These are phyloP conservation scores for Ceratocystis variospora DNA, from an alignment of 2,329 filamentous ascomycete genomes.

Conservation along the genomic window DNA sequence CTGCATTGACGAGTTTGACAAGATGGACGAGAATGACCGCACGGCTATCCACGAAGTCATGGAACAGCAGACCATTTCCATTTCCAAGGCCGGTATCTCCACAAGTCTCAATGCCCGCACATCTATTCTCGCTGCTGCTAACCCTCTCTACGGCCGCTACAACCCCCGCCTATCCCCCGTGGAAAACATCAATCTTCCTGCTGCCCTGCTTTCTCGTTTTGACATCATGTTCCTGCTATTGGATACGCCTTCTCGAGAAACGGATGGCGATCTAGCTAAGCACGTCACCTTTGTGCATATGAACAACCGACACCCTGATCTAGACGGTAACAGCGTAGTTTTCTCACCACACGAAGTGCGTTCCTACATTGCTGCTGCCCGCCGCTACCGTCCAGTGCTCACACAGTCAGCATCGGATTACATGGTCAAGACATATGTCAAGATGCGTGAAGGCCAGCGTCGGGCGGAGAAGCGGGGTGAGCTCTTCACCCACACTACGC, in stretches of 20 bases:
- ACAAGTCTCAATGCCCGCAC: slow-evolving; percentile 87
- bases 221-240: slow-evolving; percentile 94
- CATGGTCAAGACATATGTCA: slow-evolving; percentile 92
- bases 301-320: slow-evolving; percentile 82
- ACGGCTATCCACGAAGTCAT: slow-evolving; percentile 80
- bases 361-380: slow-evolving; percentile 86
- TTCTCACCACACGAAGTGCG: slow-evolving; percentile 89
- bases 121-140: slow-evolving; percentile 88
- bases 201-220: slow-evolving; percentile 89
- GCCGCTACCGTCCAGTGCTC: slow-evolving; percentile 75
- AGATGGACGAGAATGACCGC: slow-evolving; percentile 74
- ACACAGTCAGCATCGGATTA: slow-evolving; percentile 83
- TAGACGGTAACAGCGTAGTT: slow-evolving; percentile 38
- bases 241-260: slow-evolving; percentile 79
- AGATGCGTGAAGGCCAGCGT: slow-evolving; percentile 82
- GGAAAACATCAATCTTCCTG: slow-evolving; percentile 98
- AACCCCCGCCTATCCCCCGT: slow-evolving; percentile 95
- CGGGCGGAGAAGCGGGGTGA: slow-evolving; percentile 81
- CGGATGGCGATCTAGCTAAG: slow-evolving; percentile 82
- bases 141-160: slow-evolving; percentile 94
- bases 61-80: slow-evolving; percentile 78
- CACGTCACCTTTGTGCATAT: slow-evolving; percentile 97
- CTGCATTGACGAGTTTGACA: slow-evolving; percentile 79
- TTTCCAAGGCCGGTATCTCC: slow-evolving; percentile 59
- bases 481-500: slow-evolving; percentile 86